Conservation (phyloP, 345 rosid genomes). For the Abelmoschus esculentus region DNA sequence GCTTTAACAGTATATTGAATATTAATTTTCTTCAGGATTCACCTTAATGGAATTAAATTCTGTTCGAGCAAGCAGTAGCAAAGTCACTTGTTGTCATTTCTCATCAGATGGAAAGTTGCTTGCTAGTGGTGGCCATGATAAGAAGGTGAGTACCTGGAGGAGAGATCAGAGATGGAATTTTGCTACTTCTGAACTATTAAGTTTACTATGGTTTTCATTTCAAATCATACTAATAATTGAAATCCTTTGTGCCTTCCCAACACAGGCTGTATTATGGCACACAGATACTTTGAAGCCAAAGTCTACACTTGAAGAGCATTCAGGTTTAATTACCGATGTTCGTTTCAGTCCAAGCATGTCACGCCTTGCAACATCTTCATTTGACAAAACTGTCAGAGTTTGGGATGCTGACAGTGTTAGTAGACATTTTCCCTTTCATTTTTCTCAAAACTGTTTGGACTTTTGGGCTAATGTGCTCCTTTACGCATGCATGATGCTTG, state of each 20-base stretch:
- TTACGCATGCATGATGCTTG: background rate
- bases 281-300: conserved; percentile 67
- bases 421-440: background rate
- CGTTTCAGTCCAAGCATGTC: conserved; percentile 91
- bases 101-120: conserved; percentile 94
- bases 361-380: conserved; percentile 92
- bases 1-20: conserved; percentile 3
- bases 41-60: conserved; percentile 61
- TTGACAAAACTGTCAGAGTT: conserved; percentile 92
- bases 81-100: conserved; percentile 83
- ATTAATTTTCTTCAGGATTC: conserved; percentile 43
- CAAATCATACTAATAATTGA: conserved; percentile 7
- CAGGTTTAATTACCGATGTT: conserved; percentile 71
- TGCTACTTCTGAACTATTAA: background rate
- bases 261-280: conserved; percentile 82
- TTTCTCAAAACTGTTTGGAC: background rate
- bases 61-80: conserved; percentile 71
- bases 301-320: conserved; percentile 77
- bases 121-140: conserved; percentile 98
- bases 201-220: background rate
- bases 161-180: background rate
- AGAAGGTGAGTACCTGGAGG: conserved; percentile 48
- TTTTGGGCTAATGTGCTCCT: background rate
- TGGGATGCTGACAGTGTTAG: conserved; percentile 98
- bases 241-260: conserved; percentile 5